phyloP scores from a whole-genome alignment of 768 basidiomycete genomes.

The Boletus bicolor region DNA sequence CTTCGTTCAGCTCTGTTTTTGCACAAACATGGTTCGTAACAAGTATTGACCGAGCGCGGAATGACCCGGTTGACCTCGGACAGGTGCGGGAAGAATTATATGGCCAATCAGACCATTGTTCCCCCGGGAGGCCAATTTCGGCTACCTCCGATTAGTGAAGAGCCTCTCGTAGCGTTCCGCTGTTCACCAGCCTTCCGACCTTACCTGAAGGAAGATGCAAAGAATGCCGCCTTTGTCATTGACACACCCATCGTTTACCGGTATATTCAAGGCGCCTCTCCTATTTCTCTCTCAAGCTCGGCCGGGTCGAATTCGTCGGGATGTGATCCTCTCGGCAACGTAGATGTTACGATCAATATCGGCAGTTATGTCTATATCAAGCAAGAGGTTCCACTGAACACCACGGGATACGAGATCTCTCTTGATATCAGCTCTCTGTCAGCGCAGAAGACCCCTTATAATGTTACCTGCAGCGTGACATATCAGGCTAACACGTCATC shows the following conservation, averaged over 20 bases:
- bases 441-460: conserved; percentile 30
- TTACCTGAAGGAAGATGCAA: conserved; percentile 42
- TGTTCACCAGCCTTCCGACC: conserved; percentile 47
- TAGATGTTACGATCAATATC: conserved; percentile 33
- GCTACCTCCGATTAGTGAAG: conserved; percentile 30
- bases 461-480: conserved; percentile 35
- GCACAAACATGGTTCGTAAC: conserved; percentile 29
- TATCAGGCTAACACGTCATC: conserved; percentile 14
- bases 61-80: neutral
- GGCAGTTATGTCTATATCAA: conserved; percentile 20
- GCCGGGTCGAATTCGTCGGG: neutral
- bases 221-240: conserved; percentile 29
- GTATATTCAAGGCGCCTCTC: conserved; percentile 33
- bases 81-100: conserved; percentile 54
- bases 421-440: conserved; percentile 31
- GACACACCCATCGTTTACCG: conserved; percentile 38
- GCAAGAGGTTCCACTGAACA: conserved; percentile 37
- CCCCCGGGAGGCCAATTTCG: conserved; percentile 47
- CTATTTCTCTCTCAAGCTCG: conserved; percentile 25
- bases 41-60: too few species aligned
- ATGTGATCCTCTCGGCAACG: conserved; percentile 2
- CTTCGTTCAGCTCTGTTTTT: conserved; percentile 3
- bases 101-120: conserved; percentile 38
- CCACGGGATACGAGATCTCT: conserved; percentile 33
- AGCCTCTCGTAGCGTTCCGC: conserved; percentile 43